Evolutionary conservation across 164 flowering plant genomes (phyloP).

Genomic region (Macadamia integrifolia): DNA sequence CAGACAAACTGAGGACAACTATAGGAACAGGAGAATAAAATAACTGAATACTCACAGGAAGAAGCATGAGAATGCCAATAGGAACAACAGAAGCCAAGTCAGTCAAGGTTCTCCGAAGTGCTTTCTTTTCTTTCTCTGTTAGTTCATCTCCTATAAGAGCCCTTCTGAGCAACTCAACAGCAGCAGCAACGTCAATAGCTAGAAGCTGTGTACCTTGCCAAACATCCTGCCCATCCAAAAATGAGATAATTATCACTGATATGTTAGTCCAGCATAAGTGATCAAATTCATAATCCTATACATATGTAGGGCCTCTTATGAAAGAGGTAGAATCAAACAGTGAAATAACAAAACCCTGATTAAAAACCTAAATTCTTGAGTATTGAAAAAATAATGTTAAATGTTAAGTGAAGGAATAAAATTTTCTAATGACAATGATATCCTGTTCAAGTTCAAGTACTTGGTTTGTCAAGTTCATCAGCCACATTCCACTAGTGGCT

Average conservation of each 20-base stretch:
- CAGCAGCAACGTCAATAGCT: slow-evolving; percentile 88
- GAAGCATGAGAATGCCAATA: slow-evolving; percentile 94
- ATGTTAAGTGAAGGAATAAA: no score
- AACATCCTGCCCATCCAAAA: slow-evolving; percentile 64
- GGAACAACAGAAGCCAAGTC: slow-evolving; percentile 97
- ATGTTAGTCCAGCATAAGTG: slow-evolving; percentile 2
- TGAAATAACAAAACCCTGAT: no score
- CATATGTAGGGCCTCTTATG: not conserved
- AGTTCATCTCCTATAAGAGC: slow-evolving; percentile 76
- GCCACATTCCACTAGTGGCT: no score
- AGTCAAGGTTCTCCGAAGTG: slow-evolving; percentile 71
- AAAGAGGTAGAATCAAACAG: no score
- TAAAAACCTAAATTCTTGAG: no score
- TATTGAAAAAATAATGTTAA: no score
- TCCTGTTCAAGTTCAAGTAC: no score
- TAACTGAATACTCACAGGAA: slow-evolving; percentile 62
- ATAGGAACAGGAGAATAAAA: not conserved
- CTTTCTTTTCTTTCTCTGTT: slow-evolving; percentile 81
- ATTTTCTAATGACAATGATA: no score
- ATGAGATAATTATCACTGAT: not conserved
- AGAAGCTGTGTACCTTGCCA: slow-evolving; percentile 96
- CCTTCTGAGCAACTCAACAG: slow-evolving; percentile 64
- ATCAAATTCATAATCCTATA: not conserved
- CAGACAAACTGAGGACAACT: not conserved
- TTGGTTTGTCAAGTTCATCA: no score